These are phyloP conservation scores for Mucor saturninus DNA, from an alignment of 371 early-diverging fungal genomes.

Conservation along the genomic window DNA sequence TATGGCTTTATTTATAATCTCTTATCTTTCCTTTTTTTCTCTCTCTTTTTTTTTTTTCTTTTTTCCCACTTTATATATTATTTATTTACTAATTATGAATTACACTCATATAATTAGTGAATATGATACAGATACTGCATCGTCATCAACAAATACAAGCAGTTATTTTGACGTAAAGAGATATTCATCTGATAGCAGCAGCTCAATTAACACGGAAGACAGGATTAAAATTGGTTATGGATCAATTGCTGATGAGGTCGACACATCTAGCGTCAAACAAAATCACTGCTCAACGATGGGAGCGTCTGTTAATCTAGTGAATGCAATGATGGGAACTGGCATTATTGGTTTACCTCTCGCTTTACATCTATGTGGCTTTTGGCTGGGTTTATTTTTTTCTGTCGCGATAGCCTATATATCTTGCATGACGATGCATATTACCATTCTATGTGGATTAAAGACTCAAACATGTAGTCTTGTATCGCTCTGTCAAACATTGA, in stretches of 20 bases:
- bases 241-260: neutral
- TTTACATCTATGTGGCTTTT: constrained; percentile 56
- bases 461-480: constrained; percentile 39
- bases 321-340: constrained; percentile 67
- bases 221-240: neutral
- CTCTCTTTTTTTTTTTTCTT: neutral
- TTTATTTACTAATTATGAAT: neutral
- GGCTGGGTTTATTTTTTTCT: constrained; percentile 52
- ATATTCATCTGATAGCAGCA: neutral
- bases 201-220: neutral
- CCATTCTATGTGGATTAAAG: constrained; percentile 51
- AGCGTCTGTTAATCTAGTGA: constrained; percentile 51
- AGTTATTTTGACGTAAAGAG: neutral
- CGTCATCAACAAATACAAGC: neutral
- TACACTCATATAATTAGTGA: neutral
- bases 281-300: constrained; percentile 10
- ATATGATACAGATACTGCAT: constrained; percentile 1
- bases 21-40: neutral
- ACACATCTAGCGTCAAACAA: neutral
- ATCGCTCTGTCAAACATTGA: constrained; percentile 37
- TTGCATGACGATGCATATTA: constrained; percentile 51
- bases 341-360: constrained; percentile 62
- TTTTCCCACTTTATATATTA: neutral
- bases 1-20: neutral
- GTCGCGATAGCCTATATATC: constrained; percentile 46